Evolutionary conservation across 2,329 filamentous ascomycete species (phyloP), one percentile per base, ranked within the genome.

Genomic region (Herpomyces periplanetae): DNA sequence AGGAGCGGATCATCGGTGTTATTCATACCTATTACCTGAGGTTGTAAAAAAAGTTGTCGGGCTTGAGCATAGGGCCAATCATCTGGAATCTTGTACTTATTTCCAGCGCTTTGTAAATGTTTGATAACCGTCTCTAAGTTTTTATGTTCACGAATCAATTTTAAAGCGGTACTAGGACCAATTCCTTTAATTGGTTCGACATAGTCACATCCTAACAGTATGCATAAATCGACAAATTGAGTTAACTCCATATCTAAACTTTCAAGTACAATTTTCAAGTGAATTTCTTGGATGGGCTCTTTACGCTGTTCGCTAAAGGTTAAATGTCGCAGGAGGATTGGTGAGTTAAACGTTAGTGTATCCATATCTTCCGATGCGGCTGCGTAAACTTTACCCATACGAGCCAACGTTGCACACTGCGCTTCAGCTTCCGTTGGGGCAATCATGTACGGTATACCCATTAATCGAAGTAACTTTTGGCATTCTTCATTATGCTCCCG

Each of bases 281-380:
- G 60, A 19, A 96, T 85, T 38, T 96, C 80, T 31, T 84, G 73
- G 28, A 96, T 88, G 0, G 80, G 80, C 36, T 91, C 73, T 41
- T 96, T 96, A 26, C 75, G 54, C 43, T 87, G 71, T 45, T 96
- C 80, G 34, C 69, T 84, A 38, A 88, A 91, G 2, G 80, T 96
- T 26, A 96, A 51, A 40, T 96, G 73, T 19, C 80, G 54, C 26
- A 96, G 44, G 17, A 96, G 44, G 23, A 96, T 73, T 0, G 80
- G 80, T 19, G 73, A 51, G 31, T 88, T 59, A 39, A 96, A 96
- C 32, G 75, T 91, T 21, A 96, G 45, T 0, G 80, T 96, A 34
- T 96, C 80, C 80, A 96, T 96, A 41, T 96, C 80, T 41, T 96
- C 80, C 27, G 66, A 85, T 2, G 80, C 80, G 9, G 80, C 80